Conservation (phyloP, 2,329 filamentous ascomycete genomes). For the Xylaria sp. region DNA sequence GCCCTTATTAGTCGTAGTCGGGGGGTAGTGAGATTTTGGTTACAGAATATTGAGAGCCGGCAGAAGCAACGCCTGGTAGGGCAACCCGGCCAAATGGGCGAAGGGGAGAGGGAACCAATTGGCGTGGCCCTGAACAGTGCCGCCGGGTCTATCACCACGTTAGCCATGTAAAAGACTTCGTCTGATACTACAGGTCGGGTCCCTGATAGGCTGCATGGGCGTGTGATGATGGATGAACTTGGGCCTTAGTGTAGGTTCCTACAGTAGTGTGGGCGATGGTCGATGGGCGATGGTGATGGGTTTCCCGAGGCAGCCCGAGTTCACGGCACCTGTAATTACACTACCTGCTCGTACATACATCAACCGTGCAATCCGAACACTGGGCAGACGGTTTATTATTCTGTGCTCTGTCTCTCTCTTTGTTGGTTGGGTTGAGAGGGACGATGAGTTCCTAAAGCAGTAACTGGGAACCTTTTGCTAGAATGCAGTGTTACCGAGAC, state of each 20-base stretch:
- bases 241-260: too few species aligned
- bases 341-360: neutral
- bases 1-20: neutral
- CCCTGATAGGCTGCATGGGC: constrained; percentile 4
- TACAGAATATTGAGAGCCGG: neutral
- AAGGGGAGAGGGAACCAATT: neutral
- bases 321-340: neutral
- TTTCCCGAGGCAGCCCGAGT: constrained; percentile 3
- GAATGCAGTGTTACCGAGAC: constrained; percentile 16
- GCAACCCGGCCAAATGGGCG: neutral
- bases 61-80: neutral
- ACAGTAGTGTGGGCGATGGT: neutral
- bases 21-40: constrained; percentile 4
- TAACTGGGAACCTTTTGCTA: constrained; percentile 17
- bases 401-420: neutral
- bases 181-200: constrained; percentile 1
- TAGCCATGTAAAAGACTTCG: too few species aligned
- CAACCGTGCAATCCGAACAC: neutral
- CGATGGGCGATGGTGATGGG: too few species aligned
- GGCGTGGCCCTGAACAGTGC: too few species aligned
- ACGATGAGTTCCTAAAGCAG: constrained; percentile 14
- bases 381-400: too few species aligned
- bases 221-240: neutral
- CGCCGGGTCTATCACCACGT: too few species aligned
- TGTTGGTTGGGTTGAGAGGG: constrained; percentile 2